These are phyloP conservation scores for Cryptococcus neoformans DNA, from an alignment of 1,284 basidiomycete species.

Conservation along the genomic window DNA sequence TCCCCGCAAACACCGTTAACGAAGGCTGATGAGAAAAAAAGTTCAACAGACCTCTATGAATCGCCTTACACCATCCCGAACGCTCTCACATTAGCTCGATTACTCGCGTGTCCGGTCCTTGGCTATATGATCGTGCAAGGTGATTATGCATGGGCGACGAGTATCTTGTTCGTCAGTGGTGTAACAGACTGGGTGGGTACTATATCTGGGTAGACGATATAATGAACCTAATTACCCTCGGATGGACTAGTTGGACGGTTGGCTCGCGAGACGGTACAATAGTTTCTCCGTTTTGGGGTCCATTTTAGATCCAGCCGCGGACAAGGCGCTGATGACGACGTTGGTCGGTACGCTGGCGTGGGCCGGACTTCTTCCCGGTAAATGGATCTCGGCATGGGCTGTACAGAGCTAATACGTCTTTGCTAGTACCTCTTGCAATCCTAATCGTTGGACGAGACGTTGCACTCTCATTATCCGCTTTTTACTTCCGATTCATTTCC, in stretches of 20 bases:
- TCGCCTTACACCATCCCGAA: slow-evolving; percentile 97
- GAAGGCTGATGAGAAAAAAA: neutral
- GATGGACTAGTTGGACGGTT: slow-evolving; percentile 72
- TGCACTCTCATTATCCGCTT: slow-evolving; percentile 80
- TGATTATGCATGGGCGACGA: slow-evolving; percentile 74
- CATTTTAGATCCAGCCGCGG: slow-evolving; percentile 94
- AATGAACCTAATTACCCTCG: neutral
- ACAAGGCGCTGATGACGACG: slow-evolving; percentile 95
- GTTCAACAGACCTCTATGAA: slow-evolving; percentile 56
- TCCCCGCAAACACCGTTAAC: too few relatives aligned
- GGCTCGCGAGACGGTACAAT: slow-evolving; percentile 77
- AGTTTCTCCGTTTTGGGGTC: slow-evolving; percentile 87
- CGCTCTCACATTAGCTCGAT: slow-evolving; percentile 79
- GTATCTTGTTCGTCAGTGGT: slow-evolving; percentile 81
- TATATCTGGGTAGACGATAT: neutral
- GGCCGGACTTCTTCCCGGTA: slow-evolving; percentile 81
- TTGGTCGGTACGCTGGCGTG: slow-evolving; percentile 81
- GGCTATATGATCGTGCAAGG: slow-evolving; percentile 89
- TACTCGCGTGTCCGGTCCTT: slow-evolving; percentile 81
- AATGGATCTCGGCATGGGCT: slow-evolving; percentile 12
- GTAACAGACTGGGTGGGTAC: slow-evolving; percentile 77
- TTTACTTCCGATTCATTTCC: slow-evolving; percentile 90
- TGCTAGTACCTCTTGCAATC: slow-evolving; percentile 71
- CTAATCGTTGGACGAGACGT: slow-evolving; percentile 90
- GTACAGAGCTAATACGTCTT: neutral